Evolutionary conservation across 2,329 filamentous ascomycete genomes (phyloP).

Genomic region (Parasarocladium wereldwijsianum): DNA sequence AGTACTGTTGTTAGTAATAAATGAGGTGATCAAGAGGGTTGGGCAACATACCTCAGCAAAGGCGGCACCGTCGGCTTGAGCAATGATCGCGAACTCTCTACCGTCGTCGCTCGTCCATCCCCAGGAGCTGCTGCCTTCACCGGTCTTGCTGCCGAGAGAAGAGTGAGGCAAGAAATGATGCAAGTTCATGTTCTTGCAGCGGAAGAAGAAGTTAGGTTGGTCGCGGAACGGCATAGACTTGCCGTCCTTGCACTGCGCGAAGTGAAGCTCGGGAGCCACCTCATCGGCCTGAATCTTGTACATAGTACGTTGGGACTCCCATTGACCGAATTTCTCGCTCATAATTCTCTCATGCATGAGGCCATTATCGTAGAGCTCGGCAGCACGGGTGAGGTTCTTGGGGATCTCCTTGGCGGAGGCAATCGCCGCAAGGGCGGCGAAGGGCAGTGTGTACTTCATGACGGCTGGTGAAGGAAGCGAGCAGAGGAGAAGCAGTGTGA

Average conservation of each 20-base stretch:
- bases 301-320: conserved; percentile 3
- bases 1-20: too few species aligned
- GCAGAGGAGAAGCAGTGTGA: too few species aligned
- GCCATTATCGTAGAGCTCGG: conserved; percentile 16
- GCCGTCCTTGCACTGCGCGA: conserved; percentile 23
- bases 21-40: too few species aligned
- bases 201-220: conserved; percentile 27
- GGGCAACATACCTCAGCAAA: conserved; percentile 28
- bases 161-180: conserved; percentile 22
- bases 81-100: conserved; percentile 39
- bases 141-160: conserved; percentile 17
- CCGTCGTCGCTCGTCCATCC: conserved; percentile 36
- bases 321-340: conserved; percentile 5
- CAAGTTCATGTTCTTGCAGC: conserved; percentile 26
- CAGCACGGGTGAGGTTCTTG: conserved; percentile 13
- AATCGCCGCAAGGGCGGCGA: conserved; percentile 4
- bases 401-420: conserved; percentile 15
- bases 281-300: conserved; percentile 12
- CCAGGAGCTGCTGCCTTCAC: conserved; percentile 28
- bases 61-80: conserved; percentile 37
- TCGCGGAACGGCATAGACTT: conserved; percentile 23
- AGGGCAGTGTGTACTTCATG: conserved; percentile 3
- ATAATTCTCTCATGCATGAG: conserved; percentile 13
- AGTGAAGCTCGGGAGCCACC: conserved; percentile 16
- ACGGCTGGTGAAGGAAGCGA: too few species aligned